Percentiles rank a stretch among this genome's conserved stretches.
phyloP scores from a whole-genome alignment of 2,329 filamentous ascomycete genomes.

The Alternaria ventricosa region DNA sequence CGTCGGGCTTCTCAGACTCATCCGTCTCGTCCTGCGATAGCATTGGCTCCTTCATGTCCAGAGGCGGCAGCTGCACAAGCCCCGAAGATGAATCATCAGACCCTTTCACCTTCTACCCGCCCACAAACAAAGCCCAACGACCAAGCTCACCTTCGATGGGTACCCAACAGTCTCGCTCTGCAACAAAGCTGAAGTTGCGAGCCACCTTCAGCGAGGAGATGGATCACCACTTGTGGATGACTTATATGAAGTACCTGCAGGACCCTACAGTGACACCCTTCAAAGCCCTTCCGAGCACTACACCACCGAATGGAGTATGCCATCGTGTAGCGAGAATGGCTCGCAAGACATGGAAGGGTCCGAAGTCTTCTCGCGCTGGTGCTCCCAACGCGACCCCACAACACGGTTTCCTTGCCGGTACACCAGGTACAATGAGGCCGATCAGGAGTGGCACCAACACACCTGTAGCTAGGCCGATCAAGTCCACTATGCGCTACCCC shows the following conservation, averaged over 20 bases:
- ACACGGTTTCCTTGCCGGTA: slow-evolving; percentile 40
- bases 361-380: slow-evolving; percentile 44
- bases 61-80: slow-evolving; percentile 66
- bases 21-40: slow-evolving; percentile 67
- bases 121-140: slow-evolving; percentile 33
- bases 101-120: slow-evolving; percentile 58
- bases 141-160: slow-evolving; percentile 41
- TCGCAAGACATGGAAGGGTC: slow-evolving; percentile 64
- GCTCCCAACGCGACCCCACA: slow-evolving; percentile 25
- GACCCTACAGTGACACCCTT: slow-evolving; percentile 71
- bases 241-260: slow-evolving; percentile 69
- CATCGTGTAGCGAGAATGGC: slow-evolving; percentile 68
- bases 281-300: slow-evolving; percentile 69
- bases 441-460: slow-evolving; percentile 56
- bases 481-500: slow-evolving; percentile 58
- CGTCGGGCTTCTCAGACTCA: slow-evolving; percentile 67
- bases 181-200: slow-evolving; percentile 53
- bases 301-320: slow-evolving; percentile 69
- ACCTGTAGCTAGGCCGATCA: slow-evolving; percentile 50
- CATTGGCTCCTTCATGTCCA: slow-evolving; percentile 61
- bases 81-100: slow-evolving; percentile 65
- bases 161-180: slow-evolving; percentile 32
- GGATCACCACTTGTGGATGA: slow-evolving; percentile 71
- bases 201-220: slow-evolving; percentile 66
- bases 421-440: slow-evolving; percentile 54